Evolutionary conservation across 2,329 filamentous ascomycete species (phyloP).

Genomic region (Claviceps pazoutovae): DNA sequence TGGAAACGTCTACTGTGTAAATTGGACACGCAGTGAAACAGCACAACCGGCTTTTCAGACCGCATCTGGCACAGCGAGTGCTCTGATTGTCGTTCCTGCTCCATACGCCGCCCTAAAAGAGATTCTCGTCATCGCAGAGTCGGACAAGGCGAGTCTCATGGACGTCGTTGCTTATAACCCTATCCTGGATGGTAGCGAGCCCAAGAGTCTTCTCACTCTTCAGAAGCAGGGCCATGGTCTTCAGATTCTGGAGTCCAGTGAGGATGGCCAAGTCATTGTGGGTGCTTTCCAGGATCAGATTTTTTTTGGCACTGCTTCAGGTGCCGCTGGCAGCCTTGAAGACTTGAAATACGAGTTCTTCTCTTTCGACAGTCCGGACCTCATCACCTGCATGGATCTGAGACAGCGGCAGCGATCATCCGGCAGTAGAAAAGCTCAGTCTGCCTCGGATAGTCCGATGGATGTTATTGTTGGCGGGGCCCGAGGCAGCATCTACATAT

Average conservation of each 20-base stretch:
- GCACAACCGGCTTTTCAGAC: constrained; percentile 28
- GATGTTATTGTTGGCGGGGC: constrained; percentile 67
- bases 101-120: constrained; percentile 24
- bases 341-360: constrained; percentile 38
- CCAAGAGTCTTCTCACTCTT: constrained; percentile 24
- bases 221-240: constrained; percentile 22
- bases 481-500: constrained; percentile 67
- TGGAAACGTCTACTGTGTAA: constrained; percentile 40
- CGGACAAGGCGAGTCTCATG: constrained; percentile 19
- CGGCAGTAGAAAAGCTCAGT: constrained; percentile 13
- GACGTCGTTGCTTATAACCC: constrained; percentile 34
- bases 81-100: constrained; percentile 29
- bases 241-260: constrained; percentile 32
- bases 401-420: constrained; percentile 23
- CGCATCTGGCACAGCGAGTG: constrained; percentile 28
- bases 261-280: constrained; percentile 42
- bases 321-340: constrained; percentile 11
- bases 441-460: constrained; percentile 28
- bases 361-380: constrained; percentile 45
- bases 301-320: constrained; percentile 19
- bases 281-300: constrained; percentile 24
- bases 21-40: constrained; percentile 40
- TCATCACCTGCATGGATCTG: constrained; percentile 54
- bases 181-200: constrained; percentile 13
- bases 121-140: constrained; percentile 33